These are phyloP conservation scores for Rhododendron griersonianum DNA, from an alignment of 148 eudicot species.

Conservation along the genomic window DNA sequence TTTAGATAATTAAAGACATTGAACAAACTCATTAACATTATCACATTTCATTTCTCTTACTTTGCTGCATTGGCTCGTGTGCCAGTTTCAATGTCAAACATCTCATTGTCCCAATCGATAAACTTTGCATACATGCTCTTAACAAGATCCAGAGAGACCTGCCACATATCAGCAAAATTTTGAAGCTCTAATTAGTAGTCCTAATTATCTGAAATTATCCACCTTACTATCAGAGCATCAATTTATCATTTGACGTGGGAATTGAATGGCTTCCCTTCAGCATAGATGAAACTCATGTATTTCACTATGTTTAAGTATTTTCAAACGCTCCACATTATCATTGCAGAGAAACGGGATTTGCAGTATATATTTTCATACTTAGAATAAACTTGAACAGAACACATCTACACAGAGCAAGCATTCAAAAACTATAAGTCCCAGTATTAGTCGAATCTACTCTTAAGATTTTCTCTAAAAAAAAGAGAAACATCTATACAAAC, in stretches of 20 bases:
- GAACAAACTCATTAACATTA: not conserved
- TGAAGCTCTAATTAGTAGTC: not conserved
- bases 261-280: not conserved
- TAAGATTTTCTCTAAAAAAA: not conserved
- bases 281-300: not conserved
- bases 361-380: not conserved
- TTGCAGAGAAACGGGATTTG: not conserved
- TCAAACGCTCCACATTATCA: not conserved
- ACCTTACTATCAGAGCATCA: not conserved
- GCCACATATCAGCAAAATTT: constrained; percentile 16
- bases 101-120: constrained; percentile 94
- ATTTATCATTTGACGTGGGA: not conserved
- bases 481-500: not conserved
- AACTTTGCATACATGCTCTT: constrained; percentile 97
- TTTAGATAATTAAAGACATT: not conserved
- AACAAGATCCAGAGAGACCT: constrained; percentile 98
- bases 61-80: constrained; percentile 78
- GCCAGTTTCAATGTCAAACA: constrained; percentile 83
- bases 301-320: not conserved
- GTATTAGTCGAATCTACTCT: not conserved
- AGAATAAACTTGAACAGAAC: not conserved
- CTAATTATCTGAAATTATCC: not conserved
- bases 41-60: constrained; percentile 36
- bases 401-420: not conserved
- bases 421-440: not conserved